Conservation (phyloP, 2,329 filamentous ascomycete genomes). For the Zasmidium cellare region DNA sequence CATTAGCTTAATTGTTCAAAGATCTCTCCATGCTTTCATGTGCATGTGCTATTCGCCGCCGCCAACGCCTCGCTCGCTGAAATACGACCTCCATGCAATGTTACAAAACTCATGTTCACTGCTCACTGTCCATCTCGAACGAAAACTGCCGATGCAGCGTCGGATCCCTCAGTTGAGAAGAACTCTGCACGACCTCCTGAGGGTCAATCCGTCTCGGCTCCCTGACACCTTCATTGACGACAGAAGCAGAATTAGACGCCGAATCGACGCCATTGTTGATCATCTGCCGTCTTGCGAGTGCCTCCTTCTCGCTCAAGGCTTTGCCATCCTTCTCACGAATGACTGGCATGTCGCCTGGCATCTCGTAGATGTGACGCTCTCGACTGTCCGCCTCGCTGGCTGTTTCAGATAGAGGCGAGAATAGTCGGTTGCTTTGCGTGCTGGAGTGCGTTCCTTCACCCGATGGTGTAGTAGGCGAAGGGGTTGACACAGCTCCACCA, state of each 20-base stretch:
- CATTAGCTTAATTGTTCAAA: not conserved
- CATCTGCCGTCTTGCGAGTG: slow-evolving; percentile 46
- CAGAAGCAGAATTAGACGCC: slow-evolving; percentile 13
- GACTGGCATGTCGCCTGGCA: slow-evolving; percentile 57
- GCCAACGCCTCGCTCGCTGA: slow-evolving; percentile 9
- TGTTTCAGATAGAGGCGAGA: slow-evolving; percentile 24
- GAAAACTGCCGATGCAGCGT: slow-evolving; percentile 23
- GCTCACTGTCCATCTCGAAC: slow-evolving; percentile 20
- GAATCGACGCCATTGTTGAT: slow-evolving; percentile 47
- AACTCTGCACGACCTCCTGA: slow-evolving; percentile 23
- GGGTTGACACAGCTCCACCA: slow-evolving; percentile 11
- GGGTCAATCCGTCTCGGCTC: slow-evolving; percentile 25
- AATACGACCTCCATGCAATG: not conserved
- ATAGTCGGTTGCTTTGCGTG: slow-evolving; percentile 19
- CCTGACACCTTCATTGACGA: slow-evolving; percentile 9
- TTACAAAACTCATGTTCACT: slow-evolving; percentile 14
- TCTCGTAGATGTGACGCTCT: slow-evolving; percentile 44
- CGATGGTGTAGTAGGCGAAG: slow-evolving; percentile 18
- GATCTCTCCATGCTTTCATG: not conserved
- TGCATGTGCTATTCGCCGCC: not conserved
- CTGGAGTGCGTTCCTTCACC: slow-evolving; percentile 30
- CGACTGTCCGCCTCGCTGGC: slow-evolving; percentile 31
- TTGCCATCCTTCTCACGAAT: slow-evolving; percentile 52
- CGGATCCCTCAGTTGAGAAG: slow-evolving; percentile 12
- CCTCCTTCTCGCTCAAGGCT: slow-evolving; percentile 50